Base-by-base conservation (phyloP, 2,329 filamentous ascomycete species). In the Stachybotrys elegans region DNA sequence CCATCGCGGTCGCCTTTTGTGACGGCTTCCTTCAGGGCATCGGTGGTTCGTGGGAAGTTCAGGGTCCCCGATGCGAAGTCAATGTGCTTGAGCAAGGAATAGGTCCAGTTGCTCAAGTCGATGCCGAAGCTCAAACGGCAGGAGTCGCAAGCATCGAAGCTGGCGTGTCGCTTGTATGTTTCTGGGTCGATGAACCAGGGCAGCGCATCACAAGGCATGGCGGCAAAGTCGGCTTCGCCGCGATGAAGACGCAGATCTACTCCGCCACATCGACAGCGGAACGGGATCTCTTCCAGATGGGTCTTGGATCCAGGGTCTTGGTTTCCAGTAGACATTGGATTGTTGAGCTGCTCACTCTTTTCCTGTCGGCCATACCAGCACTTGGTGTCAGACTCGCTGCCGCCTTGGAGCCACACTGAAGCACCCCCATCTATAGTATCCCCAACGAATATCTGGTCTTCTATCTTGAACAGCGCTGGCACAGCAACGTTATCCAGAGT, bases 361-460 rank as follows among this genome's bases (percentile, higher is more conserved):
- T 48, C 40, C 0, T 47, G 39, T 3, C 41, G 32, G 1, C 51
- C 58, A 11, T 43, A 48, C 66, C 62, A 69, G 7, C 50, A 51
- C 1, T 55, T 43, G 4, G 23, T 45, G 8, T 25, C 40, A 1
- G 63, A 57, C 1, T 49, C 43, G 32, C 70, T 68, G 0, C 57
- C 42, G 6, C 59, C 50, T 20, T 59, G 60, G 5, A 77, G 51
- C 72, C 72, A 79, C 2, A 64, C 53, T 3, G 66, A 66, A 2
- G 73, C 65, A 0, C 78, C 76, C 3, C 76, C 76, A 51, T 81
- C 76, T 2, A 63, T 22, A 1, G 76, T 79, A 44, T 79, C 74
- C 1, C 57, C 65, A 1, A 78, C 59, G 45, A 68, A 76, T 4
- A 72, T 66, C 43, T 76, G 69, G 2, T 62, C 46, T 1, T 40